Evolutionary conservation across 179 eudicot species (phyloP), one percentile per base, ranked within the genome.

Genomic region (Actinidia arguta): DNA sequence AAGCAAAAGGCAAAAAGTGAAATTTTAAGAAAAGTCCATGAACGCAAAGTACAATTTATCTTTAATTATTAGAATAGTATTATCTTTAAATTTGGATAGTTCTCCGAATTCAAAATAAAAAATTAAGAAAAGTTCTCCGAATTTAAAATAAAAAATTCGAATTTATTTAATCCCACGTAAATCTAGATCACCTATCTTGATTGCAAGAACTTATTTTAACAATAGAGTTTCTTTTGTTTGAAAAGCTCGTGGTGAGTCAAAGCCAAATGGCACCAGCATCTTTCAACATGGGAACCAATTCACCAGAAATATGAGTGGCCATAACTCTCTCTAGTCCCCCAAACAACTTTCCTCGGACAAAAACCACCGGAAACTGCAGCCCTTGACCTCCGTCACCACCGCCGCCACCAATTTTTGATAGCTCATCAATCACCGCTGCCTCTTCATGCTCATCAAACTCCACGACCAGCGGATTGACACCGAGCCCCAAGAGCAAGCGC

Each of bases 231-330:
- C n/a, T n/a, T n/a, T 77, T 44, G 36, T 61, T 14, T 24, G 47
- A 31, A 64, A 77, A 13, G 14, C 20, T 39, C 20, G 11, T 36
- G 16, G 42, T 36, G 25, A 50, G 3, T 88, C 85, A 95, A 56
- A 95, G 96, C 98, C 98, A 95, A 44, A 95, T 78, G 56, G 97
- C 97, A 1, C 95, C 86, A 63, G 94, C 98, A 44, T 92, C 82
- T 82, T 88, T 92, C 82, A 94, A 87, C 20, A 92, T 85, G 0
- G 98, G 98, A 55, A 93, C 91, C 89, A 95, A 84, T 22, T 95
- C 98, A 70, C 98, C 98, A 2, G 97, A 87, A 42, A 93, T 94
- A 89, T 95, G 98, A 25, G 93, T 84, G 9, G 88, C 90, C 97
- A 95, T 92, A 6, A 95, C 84, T 67, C 80, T 91, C 44, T 95